Base-by-base conservation (phyloP, 2,329 filamentous ascomycete species). In the Ceratocystis harringtonii region DNA sequence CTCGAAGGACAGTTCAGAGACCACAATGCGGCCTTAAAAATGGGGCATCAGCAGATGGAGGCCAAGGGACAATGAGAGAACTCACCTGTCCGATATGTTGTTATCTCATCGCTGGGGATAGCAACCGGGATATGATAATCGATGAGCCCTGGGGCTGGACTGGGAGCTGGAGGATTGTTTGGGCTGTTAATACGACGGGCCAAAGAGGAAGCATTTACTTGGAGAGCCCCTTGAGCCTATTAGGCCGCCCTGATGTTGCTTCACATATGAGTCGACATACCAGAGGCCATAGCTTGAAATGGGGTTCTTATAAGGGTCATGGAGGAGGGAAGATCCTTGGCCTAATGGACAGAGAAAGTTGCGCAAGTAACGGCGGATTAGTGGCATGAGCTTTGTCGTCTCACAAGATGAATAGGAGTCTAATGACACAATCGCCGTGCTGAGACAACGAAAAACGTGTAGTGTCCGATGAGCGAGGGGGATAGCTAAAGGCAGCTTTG, bases 1-100 rank as follows among this genome's bases (percentile, higher is more conserved):
- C 69, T 90, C 82, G 75, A 96, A 96, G 78, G 90, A 88, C 71
- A 92, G 81, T 73, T 96, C 91, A 1, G 88, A 88, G 68, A 95
- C 82, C 68, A 82, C 79, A 58, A 95, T 79, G 72, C 86, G 87
- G 61, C 90, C 90, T 90, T 64, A 30, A 64, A 52, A 19, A 48
- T 17, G 19, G 32, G 25, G 43, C 45, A 17, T 52, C 62, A 45
- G 32, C 25, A 30, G 22, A 32, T 30, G 10, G 41, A 32, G 32
- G 15, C 10, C 41, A 32, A 25, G 57, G 28, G 44, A 43, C 22
- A 22, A 22, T 15, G 36, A 41, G 43, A 22, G 41, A 25, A 19
- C 60, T 48, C 57, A 61, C 66, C 57, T 19, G 66, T 65, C 10
- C 66, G 48, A 30, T 67, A 67, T 25, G 66, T 67, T 19, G 64